phyloP scores from a whole-genome alignment of 2,329 filamentous ascomycete genomes.

The Colletotrichum sp. region DNA sequence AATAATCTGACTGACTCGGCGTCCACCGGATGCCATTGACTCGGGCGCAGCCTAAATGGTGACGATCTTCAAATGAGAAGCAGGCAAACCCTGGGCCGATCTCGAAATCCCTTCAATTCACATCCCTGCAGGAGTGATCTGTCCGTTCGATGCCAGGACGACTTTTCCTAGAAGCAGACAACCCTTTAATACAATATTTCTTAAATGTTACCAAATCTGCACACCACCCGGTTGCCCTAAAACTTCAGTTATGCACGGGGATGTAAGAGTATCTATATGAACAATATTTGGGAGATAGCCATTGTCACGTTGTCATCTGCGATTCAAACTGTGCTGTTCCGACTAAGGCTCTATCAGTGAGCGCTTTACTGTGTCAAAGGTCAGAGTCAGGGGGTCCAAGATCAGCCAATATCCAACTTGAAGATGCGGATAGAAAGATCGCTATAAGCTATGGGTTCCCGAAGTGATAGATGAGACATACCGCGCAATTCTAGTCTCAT shows the following conservation, averaged over 20 bases:
- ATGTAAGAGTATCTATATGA: neutral
- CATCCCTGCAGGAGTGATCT: neutral
- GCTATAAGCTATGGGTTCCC: neutral
- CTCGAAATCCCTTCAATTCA: neutral
- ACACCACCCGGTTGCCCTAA: rapidly evolving
- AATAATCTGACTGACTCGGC: neutral
- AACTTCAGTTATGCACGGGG: rapidly evolving
- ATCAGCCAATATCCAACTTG: neutral
- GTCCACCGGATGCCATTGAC: neutral
- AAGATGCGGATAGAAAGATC: neutral
- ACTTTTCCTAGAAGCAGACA: neutral
- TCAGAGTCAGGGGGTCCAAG: neutral
- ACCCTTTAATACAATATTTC: rapidly evolving
- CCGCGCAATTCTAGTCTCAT: neutral
- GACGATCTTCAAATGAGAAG: neutral
- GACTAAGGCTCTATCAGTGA: neutral
- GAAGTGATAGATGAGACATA: neutral
- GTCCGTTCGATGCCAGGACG: neutral
- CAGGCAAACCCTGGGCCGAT: neutral
- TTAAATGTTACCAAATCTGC: neutral
- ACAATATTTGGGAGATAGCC: neutral
- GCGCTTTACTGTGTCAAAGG: neutral
- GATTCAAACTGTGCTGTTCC: neutral
- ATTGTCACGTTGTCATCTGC: neutral
- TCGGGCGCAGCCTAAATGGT: neutral